Evolutionary conservation across 2,329 filamentous ascomycete genomes (phyloP).

Genomic region (Trichoderma citrinoviride): DNA sequence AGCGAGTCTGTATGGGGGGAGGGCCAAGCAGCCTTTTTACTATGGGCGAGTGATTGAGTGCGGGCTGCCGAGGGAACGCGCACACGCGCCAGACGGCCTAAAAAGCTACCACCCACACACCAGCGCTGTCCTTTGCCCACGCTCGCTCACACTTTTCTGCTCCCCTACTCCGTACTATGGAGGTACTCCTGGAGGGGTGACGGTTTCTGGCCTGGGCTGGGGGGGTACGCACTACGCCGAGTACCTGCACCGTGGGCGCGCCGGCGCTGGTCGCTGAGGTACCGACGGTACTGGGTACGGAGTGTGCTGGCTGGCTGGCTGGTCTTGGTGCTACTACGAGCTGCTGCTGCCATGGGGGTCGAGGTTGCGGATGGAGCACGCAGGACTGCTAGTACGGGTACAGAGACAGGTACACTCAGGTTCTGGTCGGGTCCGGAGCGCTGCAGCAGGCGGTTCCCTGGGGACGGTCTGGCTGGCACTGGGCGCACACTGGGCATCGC

Average conservation of each 20-base stretch:
- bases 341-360: background rate
- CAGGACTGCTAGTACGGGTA: constrained; percentile 1
- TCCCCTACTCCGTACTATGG: background rate
- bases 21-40: constrained; percentile 61
- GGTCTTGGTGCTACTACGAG: background rate
- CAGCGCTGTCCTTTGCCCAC: constrained; percentile 5
- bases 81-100: constrained; percentile 23
- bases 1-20: constrained; percentile 54
- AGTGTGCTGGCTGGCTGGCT: background rate
- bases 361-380: background rate
- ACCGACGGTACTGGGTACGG: constrained; percentile 10
- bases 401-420: background rate
- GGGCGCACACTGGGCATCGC: constrained; percentile 19
- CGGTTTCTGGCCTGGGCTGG: constrained; percentile 2
- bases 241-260: background rate
- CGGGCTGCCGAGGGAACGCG: constrained; percentile 32
- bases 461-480: constrained; percentile 12
- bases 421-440: background rate
- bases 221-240: constrained; percentile 11
- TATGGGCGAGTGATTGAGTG: constrained; percentile 62
- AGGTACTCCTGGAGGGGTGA: constrained; percentile 16
- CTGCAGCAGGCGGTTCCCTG: constrained; percentile 5
- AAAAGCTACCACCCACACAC: constrained; percentile 22
- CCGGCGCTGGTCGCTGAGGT: background rate
- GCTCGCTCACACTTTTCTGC: constrained; percentile 9